Base-by-base conservation (phyloP, 148 eudicot genomes). In the Vaccinium corymbosum region DNA sequence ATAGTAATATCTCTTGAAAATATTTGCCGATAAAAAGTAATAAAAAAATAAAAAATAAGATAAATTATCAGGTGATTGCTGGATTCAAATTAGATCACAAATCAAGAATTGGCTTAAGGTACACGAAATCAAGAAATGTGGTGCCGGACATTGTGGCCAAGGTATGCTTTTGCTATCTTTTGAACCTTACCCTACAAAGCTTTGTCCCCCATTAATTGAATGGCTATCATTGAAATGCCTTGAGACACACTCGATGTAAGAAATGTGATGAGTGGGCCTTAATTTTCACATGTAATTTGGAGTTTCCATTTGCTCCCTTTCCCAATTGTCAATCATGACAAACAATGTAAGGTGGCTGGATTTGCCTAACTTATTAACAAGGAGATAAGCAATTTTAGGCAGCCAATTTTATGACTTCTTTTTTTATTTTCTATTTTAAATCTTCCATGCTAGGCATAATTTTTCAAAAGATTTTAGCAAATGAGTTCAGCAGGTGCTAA, bases 151-250 rank as follows among this genome's bases (percentile, higher is more conserved):
- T 16, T 56, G 61, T 56, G 17, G 61, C 61, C n/a, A 56, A 56
- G 61, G 6, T 56, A 15, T 56, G 61, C 61, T 56, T 42, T 42
- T 16, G 20, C 71, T 9, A 25, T 27, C 32, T 22, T 68, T 11
- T 25, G 78, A 75, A 10, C 78, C 53, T 46, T 75, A 48, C 10
- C 78, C 78, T 48, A 46, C 12, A 75, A 75, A 75, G 5, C 8
- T 75, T 14, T 46, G 22, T 42, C 78, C 13, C 15, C 78, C 25
- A 68, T 53, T n/a, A 75, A 2, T 42, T 75, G 53, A 75, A 75
- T 75, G 78, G 78, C 78, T 75, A 48, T 75, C 52, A 75, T 75
- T 42, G 78, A 49, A 75, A 75, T 75, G 52, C 27, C 78, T 75
- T 75, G 8, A 0, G 53, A 75, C 20, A 75, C 46, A 46, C 73